Base-by-base conservation (phyloP, 1,284 basidiomycete genomes). In the Phlebopus sp. region DNA sequence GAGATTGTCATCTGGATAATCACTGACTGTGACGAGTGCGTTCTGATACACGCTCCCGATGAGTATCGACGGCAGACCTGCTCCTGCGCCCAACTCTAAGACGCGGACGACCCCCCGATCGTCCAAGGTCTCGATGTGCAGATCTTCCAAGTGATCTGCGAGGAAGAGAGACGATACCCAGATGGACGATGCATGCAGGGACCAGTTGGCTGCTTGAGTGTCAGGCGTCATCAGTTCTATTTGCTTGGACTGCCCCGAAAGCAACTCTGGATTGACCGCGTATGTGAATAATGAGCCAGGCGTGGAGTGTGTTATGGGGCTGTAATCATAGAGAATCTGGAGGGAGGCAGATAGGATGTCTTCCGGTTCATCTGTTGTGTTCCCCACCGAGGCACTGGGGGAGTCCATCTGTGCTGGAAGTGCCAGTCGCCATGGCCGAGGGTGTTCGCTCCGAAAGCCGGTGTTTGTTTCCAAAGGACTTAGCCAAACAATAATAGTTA, bases 81-180 rank as follows among this genome's bases (percentile, higher is more conserved):
- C 81, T 2, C 79, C 81, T 1, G 86, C 83, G 5, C 87, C 86
- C 3, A 90, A 69, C 60, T 90, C 87, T 8, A 90, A 71, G n/a
- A 87, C 58, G 35, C 67, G 71, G 29, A 79, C 45, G 25, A 44
- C 43, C 5, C 53, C 45, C 9, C 38, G 36, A 41, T 39, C 8
- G 15, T 10, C 8, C 9, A 46, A 41, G 2, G 37, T 13, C 29
- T 55, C 42, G 23, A 64, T 50, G 37, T 50, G 40, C 6, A 56
- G 29, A 11, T 59, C 54, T n/a, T 70, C 61, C 30, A 86, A 50
- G 53, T 87, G 79, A 60, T 86, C 78, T 41, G 81, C 81, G 36
- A 87, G 63, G 66, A 79, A 85, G 44, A 79, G 63, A 2, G 86
- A 78, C 4, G 86, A 75, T 4, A 75, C 67, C 87, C 86, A 90